Evolutionary conservation across 2,329 filamentous ascomycete species (phyloP).

Genomic region (Cladophialophora carrionii): DNA sequence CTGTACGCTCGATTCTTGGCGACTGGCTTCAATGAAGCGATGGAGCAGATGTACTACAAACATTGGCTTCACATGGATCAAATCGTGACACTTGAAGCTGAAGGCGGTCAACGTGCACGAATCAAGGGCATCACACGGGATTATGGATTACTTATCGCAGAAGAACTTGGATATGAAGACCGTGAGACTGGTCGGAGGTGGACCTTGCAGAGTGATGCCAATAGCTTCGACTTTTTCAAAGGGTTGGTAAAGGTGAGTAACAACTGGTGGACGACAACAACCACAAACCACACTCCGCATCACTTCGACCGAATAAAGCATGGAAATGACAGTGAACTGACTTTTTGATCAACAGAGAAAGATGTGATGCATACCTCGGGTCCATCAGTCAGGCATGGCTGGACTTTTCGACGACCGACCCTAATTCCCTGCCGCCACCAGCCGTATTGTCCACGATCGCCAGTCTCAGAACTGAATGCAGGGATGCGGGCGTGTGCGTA

Average conservation of each 20-base stretch:
- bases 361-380: not conserved
- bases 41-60: slow-evolving; percentile 77
- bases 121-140: slow-evolving; percentile 89
- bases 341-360: slow-evolving; percentile 16
- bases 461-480: not conserved
- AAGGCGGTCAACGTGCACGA: slow-evolving; percentile 69
- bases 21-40: slow-evolving; percentile 70
- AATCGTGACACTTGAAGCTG: slow-evolving; percentile 73
- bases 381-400: not conserved
- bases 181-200: slow-evolving; percentile 75
- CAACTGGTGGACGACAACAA: not conserved
- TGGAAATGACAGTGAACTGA: not conserved
- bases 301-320: not conserved
- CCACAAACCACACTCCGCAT: not conserved
- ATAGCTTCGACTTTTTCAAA: slow-evolving; percentile 97
- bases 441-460: not conserved
- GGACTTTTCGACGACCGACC: not conserved
- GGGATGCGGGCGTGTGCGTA: not conserved
- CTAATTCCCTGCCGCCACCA: not conserved
- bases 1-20: slow-evolving; percentile 75
- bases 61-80: slow-evolving; percentile 85
- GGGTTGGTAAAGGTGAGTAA: slow-evolving; percentile 68
- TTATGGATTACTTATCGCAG: slow-evolving; percentile 82
- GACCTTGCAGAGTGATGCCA: slow-evolving; percentile 91
- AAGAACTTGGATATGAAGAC: slow-evolving; percentile 77